Evolutionary conservation across 371 early-diverging fungal species (phyloP), one percentile per base, ranked within the genome.

Genomic region (Dichotomocladium elegans): DNA sequence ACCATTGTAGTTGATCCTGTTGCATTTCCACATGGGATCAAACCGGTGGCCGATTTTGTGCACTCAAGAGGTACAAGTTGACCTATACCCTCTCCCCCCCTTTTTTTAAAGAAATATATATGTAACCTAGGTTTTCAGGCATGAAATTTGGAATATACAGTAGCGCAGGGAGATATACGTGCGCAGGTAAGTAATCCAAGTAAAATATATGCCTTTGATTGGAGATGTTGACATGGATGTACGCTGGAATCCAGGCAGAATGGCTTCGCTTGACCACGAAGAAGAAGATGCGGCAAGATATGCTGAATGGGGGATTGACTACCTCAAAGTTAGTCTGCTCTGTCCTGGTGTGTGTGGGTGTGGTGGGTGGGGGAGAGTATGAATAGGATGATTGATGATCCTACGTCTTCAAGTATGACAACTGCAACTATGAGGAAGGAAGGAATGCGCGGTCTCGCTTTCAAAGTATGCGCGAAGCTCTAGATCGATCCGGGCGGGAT

Each of bases 21-120:
- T 4, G 47, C 60, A 29, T 76, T 76, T 42, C 77, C 77, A 6
- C 41, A 55, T 7, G 77, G 77, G 4, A 70, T 76, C 43, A 55
- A 60, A 40, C 44, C 55, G 1, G 48, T 73, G 6, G 61, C 63
- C 9, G 66, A 70, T 34, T 73, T 73, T 49, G 53, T 68, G 12
- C 68, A 64, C 22, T 22, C 51, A 21, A 68, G 58, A 51, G 67
- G 67, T 57, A 44, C 14, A 27, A 2, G 14, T 41, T 30, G 15
- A 35, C 9, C 9, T n/a, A 4, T 5, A 35, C 9, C 35, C 14
- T 5, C 35, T 35, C 17, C 11, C 11, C 21, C 37, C 37, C n/a
- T n/a, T n/a, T n/a, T n/a, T n/a, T n/a, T n/a, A n/a, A n/a, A n/a
- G n/a, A n/a, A n/a, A n/a, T n/a, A n/a, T n/a, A n/a, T n/a, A n/a